Conservation (phyloP, 441 rosid species). For the Daphne laureola region DNA sequence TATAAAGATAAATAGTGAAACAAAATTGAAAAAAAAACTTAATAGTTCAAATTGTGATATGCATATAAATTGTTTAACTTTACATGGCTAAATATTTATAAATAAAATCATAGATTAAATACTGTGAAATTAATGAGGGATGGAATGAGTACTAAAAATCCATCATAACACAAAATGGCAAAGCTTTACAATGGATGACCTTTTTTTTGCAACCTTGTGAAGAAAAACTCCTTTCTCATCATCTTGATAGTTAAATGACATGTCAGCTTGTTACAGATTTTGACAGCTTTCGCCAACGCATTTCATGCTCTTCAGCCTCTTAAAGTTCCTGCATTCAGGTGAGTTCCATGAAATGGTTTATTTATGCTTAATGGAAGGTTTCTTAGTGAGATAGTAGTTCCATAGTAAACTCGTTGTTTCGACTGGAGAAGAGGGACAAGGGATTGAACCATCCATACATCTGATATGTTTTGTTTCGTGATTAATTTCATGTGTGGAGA, state of each 20-base stretch:
- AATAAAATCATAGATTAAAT: no score
- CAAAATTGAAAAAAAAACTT: no score
- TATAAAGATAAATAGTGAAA: no score
- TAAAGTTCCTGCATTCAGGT: conserved; percentile 96
- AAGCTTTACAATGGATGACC: conserved; percentile 8
- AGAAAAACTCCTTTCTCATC: conserved; percentile 3
- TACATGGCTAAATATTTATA: no score
- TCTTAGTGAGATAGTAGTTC: not conserved
- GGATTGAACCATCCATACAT: not conserved
- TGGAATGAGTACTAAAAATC: no score
- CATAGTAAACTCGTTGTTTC: not conserved
- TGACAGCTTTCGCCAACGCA: conserved; percentile 76
- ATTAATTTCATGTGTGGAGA: no score
- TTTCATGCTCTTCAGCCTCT: conserved; percentile 91
- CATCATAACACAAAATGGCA: not conserved
- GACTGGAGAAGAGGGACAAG: not conserved
- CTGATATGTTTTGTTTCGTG: no score
- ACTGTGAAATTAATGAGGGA: no score
- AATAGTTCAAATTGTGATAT: no score
- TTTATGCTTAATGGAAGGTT: conserved; percentile 4
- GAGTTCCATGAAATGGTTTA: conserved; percentile 18
- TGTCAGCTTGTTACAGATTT: conserved; percentile 43
- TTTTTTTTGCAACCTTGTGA: not conserved
- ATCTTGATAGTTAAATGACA: conserved; percentile 10
- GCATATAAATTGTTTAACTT: no score